Conservation (phyloP, 163 green algal genomes). For the Trebouxia gelatinosa region DNA sequence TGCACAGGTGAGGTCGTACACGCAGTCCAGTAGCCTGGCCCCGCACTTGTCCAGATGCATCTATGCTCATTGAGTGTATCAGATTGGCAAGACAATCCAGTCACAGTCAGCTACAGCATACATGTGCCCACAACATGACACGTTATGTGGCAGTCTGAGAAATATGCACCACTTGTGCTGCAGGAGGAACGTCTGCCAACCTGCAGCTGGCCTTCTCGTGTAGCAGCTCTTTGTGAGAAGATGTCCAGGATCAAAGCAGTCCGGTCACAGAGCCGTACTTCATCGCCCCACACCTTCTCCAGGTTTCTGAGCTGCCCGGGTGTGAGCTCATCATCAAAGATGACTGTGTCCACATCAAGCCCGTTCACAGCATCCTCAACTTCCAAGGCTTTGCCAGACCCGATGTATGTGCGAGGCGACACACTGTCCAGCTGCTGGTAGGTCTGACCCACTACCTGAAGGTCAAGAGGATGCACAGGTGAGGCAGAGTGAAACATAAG, state of each 20-base stretch:
- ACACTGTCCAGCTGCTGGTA: slow-evolving; percentile 74
- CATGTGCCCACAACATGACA: too few species aligned
- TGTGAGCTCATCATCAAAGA: slow-evolving; percentile 92
- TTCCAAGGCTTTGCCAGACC: slow-evolving; percentile 86
- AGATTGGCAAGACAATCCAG: too few species aligned
- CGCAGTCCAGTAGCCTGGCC: too few species aligned
- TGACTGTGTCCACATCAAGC: slow-evolving; percentile 52
- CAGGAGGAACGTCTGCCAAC: slow-evolving; percentile 48
- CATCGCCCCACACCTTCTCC: slow-evolving; percentile 60
- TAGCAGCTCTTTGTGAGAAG: slow-evolving; percentile 92
- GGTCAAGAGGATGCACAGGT: too few species aligned
- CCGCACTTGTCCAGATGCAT: too few species aligned
- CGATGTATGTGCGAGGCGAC: slow-evolving; percentile 89
- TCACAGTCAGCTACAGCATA: too few species aligned
- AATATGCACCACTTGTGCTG: too few species aligned
- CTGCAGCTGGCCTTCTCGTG: slow-evolving; percentile 93
- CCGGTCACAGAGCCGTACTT: slow-evolving; percentile 82
- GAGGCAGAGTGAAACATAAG: neutral
- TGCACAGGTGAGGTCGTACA: too few species aligned
- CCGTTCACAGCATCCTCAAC: slow-evolving; percentile 57
- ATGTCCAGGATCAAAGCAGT: slow-evolving; percentile 98
- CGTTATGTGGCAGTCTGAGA: too few species aligned
- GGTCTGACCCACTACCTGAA: slow-evolving; percentile 71
- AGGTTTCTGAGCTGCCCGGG: slow-evolving; percentile 87
- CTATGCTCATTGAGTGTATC: too few species aligned